A percentile compares a stretch with the other conserved stretches of the same genome.
Conservation (phyloP, 371 early-diverging fungal species). For the Mortierella sp. region DNA sequence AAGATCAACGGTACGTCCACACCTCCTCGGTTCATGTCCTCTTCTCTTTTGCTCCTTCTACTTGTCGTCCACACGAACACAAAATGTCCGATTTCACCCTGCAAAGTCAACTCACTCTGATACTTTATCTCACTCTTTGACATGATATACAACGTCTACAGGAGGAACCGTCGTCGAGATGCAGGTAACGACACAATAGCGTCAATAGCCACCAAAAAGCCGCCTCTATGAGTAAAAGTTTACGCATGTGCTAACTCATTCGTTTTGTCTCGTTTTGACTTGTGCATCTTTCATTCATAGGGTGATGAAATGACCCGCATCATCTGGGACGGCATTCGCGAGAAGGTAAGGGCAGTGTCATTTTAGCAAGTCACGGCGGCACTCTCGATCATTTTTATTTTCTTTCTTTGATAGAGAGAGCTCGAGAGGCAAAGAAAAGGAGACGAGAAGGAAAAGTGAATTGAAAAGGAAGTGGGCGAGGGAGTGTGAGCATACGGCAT, state of each 20-base stretch:
- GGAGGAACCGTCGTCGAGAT: slow-evolving; percentile 59
- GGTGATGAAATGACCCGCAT: slow-evolving; percentile 98
- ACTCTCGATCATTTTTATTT: background rate
- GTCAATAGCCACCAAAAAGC: background rate
- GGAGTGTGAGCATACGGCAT: too few relatives aligned
- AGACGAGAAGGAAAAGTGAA: background rate
- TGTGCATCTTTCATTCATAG: slow-evolving; percentile 15
- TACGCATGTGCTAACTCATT: background rate
- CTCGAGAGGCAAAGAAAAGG: background rate
- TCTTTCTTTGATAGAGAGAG: background rate
- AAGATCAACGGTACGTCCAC: slow-evolving; percentile 55
- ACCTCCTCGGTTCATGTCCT: background rate
- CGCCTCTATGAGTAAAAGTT: background rate
- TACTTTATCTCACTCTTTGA: background rate
- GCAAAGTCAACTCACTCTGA: background rate
- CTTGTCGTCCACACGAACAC: background rate
- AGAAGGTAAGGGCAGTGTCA: slow-evolving; percentile 65
- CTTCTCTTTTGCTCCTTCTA: background rate
- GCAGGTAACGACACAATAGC: slow-evolving; percentile 39
- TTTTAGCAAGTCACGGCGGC: slow-evolving; percentile 19
- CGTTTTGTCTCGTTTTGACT: background rate
- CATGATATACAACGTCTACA: background rate
- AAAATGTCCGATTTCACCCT: background rate
- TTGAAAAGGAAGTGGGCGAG: too few relatives aligned
- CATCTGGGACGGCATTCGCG: slow-evolving; percentile 95